Evolutionary conservation across 768 basidiomycete species (phyloP).

Genomic region (Lenzites betulinus): DNA sequence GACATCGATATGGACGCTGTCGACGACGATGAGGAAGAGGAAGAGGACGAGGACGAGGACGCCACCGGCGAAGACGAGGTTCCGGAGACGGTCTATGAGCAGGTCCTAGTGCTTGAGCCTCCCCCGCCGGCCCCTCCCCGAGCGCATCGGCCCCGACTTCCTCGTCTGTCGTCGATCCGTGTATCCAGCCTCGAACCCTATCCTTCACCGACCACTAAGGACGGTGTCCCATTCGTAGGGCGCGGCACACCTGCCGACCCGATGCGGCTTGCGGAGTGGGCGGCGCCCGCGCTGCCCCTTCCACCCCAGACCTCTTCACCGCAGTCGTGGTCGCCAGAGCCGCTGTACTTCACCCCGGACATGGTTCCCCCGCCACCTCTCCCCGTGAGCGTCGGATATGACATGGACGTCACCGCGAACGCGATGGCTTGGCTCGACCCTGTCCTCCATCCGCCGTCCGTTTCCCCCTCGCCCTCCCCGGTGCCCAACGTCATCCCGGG

Average conservation of each 20-base stretch:
- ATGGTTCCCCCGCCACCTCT: neutral
- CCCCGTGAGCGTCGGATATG: neutral
- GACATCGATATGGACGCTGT: slow-evolving; percentile 6
- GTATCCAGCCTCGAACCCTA: slow-evolving; percentile 9
- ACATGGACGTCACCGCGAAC: neutral
- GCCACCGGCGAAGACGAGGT: slow-evolving; percentile 1
- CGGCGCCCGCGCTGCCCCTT: neutral
- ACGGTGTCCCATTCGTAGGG: slow-evolving; percentile 21
- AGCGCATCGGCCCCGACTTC: slow-evolving; percentile 2
- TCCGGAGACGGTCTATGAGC: slow-evolving; percentile 3
- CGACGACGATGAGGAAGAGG: slow-evolving; percentile 16
- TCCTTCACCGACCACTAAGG: neutral
- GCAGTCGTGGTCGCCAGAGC: neutral
- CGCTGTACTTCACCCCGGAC: slow-evolving; percentile 3
- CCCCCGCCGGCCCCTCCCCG: neutral
- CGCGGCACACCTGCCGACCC: slow-evolving; percentile 25
- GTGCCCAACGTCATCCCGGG: neutral
- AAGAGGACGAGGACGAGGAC: slow-evolving; percentile 11
- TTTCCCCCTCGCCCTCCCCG: slow-evolving; percentile 10
- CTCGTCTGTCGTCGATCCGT: slow-evolving; percentile 15
- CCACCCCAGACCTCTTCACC: neutral
- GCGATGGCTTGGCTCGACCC: slow-evolving; percentile 19
- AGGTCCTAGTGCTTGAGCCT: slow-evolving; percentile 5
- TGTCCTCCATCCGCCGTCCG: slow-evolving; percentile 8
- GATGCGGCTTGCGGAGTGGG: slow-evolving; percentile 22